Evolutionary conservation across 2,329 filamentous ascomycete genomes (phyloP), one percentile per base, ranked within the genome.

Genomic region (Colletotrichum camelliae): DNA sequence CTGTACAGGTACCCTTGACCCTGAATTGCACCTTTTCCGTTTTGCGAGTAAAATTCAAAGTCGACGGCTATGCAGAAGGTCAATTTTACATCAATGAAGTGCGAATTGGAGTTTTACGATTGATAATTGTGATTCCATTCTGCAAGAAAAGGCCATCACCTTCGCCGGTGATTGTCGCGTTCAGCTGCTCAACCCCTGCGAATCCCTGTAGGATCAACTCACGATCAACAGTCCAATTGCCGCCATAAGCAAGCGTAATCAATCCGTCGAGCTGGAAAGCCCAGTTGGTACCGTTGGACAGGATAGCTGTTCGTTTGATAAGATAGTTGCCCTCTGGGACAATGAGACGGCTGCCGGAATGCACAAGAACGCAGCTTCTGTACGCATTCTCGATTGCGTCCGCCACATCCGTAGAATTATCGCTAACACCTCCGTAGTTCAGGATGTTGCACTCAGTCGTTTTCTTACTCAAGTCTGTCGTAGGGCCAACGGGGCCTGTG

Each of bases 161-260:
- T 64, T 64, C 61, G 61, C 31, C 61, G 13, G 37, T 64, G 61
- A 64, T 64, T 31, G 61, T 64, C 12, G 61, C 61, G 61, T 64
- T 64, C 61, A 64, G 61, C 61, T 31, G 61, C 31, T 16, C 61
- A 37, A 64, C 13, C 18, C 61, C 61, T 35, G 61, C 61, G 61
- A 64, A 64, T 4, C 61, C 61, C 37, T 64, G 61, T 16, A 64
- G 37, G 31, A 64, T 64, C 31, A 64, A 64, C 61, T 64, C 61
- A 64, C 31, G 61, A 24, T 48, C 39, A 1, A 48, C 39, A 7
- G 39, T 48, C 39, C 39, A 48, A 1, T 48, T 48, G 39, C 39
- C 39, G 0, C 39, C 39, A 12, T 48, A 48, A 2, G 18, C 39
- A 18, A 48, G 39, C n/a, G 18, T 48, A 18, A 48, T 48, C 39